phyloP scores from a whole-genome alignment of 2,329 filamentous ascomycete species.

The Byssochlamys sp. region DNA sequence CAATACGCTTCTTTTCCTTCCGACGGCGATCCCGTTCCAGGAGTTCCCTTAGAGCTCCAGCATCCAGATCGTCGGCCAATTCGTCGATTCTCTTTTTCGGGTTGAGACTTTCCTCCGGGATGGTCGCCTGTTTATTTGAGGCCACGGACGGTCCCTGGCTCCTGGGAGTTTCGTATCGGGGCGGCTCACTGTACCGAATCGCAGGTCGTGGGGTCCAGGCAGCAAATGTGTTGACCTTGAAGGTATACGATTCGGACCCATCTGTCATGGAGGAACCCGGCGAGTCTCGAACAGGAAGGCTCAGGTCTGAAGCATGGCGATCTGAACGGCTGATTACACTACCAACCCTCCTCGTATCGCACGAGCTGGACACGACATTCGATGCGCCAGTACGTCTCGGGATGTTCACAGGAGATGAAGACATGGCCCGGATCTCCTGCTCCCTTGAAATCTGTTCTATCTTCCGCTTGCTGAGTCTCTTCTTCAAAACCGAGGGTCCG shows the following conservation, averaged over 20 bases:
- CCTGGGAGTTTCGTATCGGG: conserved; percentile 45
- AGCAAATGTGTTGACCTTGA: conserved; percentile 68
- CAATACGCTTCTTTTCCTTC: conserved; percentile 62
- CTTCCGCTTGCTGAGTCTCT: conserved; percentile 67
- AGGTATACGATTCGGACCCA: conserved; percentile 64
- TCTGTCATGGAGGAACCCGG: conserved; percentile 68
- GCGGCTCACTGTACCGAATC: conserved; percentile 61
- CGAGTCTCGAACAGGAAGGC: conserved; percentile 63
- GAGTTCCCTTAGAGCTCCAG: conserved; percentile 72
- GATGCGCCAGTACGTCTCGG: conserved; percentile 52
- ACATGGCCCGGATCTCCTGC: conserved; percentile 81
- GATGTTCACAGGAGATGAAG: conserved; percentile 54
- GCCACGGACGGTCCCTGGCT: conserved; percentile 40
- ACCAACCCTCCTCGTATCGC: conserved; percentile 55
- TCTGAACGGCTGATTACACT: conserved; percentile 49
- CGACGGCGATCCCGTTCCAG: conserved; percentile 82
- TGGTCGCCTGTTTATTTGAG: conserved; percentile 44
- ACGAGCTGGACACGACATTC: conserved; percentile 51
- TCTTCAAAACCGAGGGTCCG: conserved; percentile 49
- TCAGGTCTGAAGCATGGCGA: conserved; percentile 60
- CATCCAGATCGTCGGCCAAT: conserved; percentile 75
- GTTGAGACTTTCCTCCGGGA: conserved; percentile 51
- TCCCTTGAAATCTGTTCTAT: conserved; percentile 69
- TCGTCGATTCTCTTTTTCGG: conserved; percentile 57
- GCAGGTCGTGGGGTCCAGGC: conserved; percentile 79